These are phyloP conservation scores for Trichosphaerium sp. DNA, from an alignment of 78 protist genomes.

Conservation along the genomic window DNA sequence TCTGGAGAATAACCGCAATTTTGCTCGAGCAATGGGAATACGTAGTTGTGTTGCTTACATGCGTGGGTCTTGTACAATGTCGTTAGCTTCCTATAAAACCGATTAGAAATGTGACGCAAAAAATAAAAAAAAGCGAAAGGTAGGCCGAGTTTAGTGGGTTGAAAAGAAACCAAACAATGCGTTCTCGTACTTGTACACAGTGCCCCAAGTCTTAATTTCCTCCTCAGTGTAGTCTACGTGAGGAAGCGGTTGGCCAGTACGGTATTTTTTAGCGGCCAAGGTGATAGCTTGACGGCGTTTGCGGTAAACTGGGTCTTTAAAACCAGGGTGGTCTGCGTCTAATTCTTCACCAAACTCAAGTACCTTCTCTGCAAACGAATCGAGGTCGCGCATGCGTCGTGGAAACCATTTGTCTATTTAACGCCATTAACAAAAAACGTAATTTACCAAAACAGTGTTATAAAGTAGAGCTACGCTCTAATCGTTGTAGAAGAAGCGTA, in stretches of 20 bases:
- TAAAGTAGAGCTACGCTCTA: too few relatives aligned
- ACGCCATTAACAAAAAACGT: neutral
- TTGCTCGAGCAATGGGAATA: slow-evolving; percentile 62
- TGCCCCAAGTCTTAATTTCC: slow-evolving; percentile 68
- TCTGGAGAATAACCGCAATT: slow-evolving; percentile 64
- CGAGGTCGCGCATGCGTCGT: slow-evolving; percentile 27
- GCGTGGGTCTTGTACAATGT: slow-evolving; percentile 71
- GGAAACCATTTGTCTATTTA: slow-evolving; percentile 54
- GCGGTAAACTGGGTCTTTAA: slow-evolving; percentile 69
- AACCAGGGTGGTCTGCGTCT: slow-evolving; percentile 80
- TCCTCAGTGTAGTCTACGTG: slow-evolving; percentile 53
- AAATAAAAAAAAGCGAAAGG: too few relatives aligned
- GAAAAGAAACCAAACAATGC: too few relatives aligned
- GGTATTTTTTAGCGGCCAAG: slow-evolving; percentile 9
- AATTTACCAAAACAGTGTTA: neutral
- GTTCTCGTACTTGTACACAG: slow-evolving; percentile 9
- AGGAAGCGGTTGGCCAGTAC: slow-evolving; percentile 56
- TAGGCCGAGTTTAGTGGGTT: too few relatives aligned
- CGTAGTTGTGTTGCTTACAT: slow-evolving; percentile 51
- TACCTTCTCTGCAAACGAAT: slow-evolving; percentile 21
- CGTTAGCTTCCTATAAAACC: slow-evolving; percentile 27
- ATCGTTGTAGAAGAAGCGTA: neutral
- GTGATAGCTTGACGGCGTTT: slow-evolving; percentile 59
- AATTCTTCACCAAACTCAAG: slow-evolving; percentile 57
- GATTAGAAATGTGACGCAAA: too few relatives aligned